phyloP scores from a whole-genome alignment of 805 yeast species.

The Cyberlindnera maclurae region DNA sequence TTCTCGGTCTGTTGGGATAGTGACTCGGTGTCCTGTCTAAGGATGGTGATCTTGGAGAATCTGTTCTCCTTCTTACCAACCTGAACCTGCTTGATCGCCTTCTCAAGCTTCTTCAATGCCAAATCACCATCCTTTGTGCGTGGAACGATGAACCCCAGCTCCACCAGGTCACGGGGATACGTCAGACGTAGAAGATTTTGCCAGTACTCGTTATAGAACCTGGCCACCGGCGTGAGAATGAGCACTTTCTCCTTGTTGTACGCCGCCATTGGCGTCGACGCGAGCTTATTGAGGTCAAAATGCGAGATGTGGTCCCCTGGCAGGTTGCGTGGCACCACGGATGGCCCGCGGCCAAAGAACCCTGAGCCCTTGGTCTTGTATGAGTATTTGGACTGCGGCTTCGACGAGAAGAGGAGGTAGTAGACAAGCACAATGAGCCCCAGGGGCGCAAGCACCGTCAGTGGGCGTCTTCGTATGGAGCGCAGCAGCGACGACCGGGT shows the following conservation, averaged over 20 bases:
- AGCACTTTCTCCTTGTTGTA: slow-evolving; percentile 76
- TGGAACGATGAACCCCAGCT: slow-evolving; percentile 89
- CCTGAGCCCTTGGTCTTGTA: slow-evolving; percentile 23
- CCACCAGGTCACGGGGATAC: slow-evolving; percentile 80
- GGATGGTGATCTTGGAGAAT: slow-evolving; percentile 77
- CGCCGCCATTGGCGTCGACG: slow-evolving; percentile 64
- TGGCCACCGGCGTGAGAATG: slow-evolving; percentile 84
- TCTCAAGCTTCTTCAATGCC: slow-evolving; percentile 66
- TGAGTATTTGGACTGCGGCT: slow-evolving; percentile 20
- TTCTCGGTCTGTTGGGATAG: slow-evolving; percentile 71
- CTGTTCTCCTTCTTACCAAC: slow-evolving; percentile 52
- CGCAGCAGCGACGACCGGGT: slow-evolving; percentile 33
- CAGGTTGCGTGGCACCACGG: slow-evolving; percentile 51
- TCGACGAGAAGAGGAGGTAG: slow-evolving; percentile 35
- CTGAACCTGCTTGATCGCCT: slow-evolving; percentile 69
- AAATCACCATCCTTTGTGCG: slow-evolving; percentile 73
- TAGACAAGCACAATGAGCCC: slow-evolving; percentile 33
- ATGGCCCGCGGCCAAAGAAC: slow-evolving; percentile 37
- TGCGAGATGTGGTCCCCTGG: slow-evolving; percentile 74
- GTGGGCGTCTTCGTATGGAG: slow-evolving; percentile 56
- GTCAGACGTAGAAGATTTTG: slow-evolving; percentile 62
- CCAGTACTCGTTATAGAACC: slow-evolving; percentile 86
- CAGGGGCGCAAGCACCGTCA: slow-evolving; percentile 40
- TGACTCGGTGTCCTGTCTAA: slow-evolving; percentile 85
- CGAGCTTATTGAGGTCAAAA: slow-evolving; percentile 75